Percentiles rank a stretch among this genome's conserved stretches.
These are phyloP conservation scores for Nannizziopsis arthrosporioides DNA, from an alignment of 2,329 filamentous ascomycete genomes.

Conservation along the genomic window DNA sequence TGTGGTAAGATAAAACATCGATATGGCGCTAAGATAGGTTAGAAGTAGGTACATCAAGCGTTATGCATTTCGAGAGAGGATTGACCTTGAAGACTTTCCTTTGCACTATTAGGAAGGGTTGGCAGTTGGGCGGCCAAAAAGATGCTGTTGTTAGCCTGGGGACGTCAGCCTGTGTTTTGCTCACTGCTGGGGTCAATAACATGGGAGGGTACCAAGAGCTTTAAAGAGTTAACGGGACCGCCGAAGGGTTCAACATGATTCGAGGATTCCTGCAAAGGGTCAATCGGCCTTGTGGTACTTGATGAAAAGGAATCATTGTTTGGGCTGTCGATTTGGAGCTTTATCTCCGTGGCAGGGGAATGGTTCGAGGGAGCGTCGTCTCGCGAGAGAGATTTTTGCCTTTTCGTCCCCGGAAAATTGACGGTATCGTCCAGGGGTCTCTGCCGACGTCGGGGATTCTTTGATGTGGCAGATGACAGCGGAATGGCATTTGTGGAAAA, in stretches of 20 bases:
- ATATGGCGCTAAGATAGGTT: conserved; percentile 43
- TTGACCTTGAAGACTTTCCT: conserved; percentile 51
- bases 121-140: conserved; percentile 79
- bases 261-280: no score
- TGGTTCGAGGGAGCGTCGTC: background rate
- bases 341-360: background rate
- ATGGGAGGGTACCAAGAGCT: conserved; percentile 8
- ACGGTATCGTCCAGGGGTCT: conserved; percentile 36
- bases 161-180: no score
- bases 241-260: no score
- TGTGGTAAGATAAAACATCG: conserved; percentile 54
- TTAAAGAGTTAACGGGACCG: conserved; percentile 21
- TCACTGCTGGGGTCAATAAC: conserved; percentile 1
- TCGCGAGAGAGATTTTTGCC: conserved; percentile 30
- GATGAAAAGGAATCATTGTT: background rate
- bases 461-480: conserved; percentile 10
- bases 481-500: conserved; percentile 27
- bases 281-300: conserved; percentile 1
- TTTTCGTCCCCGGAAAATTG: conserved; percentile 36
- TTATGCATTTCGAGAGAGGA: background rate
- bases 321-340: background rate
- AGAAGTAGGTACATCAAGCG: background rate
- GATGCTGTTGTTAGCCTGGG: conserved; percentile 67
- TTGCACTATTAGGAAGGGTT: conserved; percentile 66
- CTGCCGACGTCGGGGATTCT: conserved; percentile 31